Evolutionary conservation across 176 grass and related monocot species (phyloP), one percentile per base, ranked within the genome.

Genomic region (Lolium multiflorum): DNA sequence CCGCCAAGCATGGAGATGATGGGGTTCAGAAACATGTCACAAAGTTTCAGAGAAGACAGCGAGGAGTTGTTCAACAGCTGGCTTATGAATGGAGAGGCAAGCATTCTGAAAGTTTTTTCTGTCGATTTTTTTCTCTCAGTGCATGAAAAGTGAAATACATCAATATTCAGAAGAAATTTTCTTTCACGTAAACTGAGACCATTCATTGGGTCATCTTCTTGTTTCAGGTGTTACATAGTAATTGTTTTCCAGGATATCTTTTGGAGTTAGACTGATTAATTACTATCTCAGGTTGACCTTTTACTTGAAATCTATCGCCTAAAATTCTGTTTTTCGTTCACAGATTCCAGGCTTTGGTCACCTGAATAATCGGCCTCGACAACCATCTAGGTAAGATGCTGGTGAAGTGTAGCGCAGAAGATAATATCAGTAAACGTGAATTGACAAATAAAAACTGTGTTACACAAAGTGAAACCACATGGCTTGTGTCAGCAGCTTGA

Each of bases 11-110:
- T 95, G 93, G 93, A 95, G 49, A 90, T 87, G 90, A 62, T 92
- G 83, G 88, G 93, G 20, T 92, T 90, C 82, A 92, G 31, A 83
- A 94, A 83, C 78, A 81, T 71, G 61, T 81, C 87, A 0, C 93
- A 92, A 39, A 62, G 82, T 48, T 90, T 92, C 74, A 84, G 93
- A 83, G 88, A 90, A 87, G 88, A 95, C 38, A 92, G 90, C 24
- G 90, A 95, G 80, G 89, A 95, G 56, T 71, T 95, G 70, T 95
- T 95, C 89, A 88, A 87, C 78, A 90, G 49, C 64, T 95, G 93
- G 90, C 90, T 95, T 21, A 95, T 89, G 93, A 92, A 92, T 69
- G 93, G 78, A 82, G 93, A 95, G 90, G 93, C 76, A 90, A 92
- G 86, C 68, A 86, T 81, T 90, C 57, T 11, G 46, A 48, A 74